These are phyloP conservation scores for Mycena crocata DNA, from an alignment of 768 basidiomycete genomes.

Conservation along the genomic window DNA sequence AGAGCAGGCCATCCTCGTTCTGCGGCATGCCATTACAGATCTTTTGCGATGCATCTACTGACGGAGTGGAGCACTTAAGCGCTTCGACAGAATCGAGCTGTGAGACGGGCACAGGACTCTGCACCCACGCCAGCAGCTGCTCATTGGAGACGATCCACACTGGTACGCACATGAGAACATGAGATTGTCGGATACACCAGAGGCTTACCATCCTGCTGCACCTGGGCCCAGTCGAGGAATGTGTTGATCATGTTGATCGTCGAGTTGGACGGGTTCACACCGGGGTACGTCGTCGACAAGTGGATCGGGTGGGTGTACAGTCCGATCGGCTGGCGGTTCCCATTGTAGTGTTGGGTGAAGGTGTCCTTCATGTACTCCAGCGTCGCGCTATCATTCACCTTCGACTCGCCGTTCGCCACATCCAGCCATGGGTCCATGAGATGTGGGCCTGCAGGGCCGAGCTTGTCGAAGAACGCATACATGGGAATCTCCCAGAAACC, in stretches of 20 bases:
- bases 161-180: slow-evolving; percentile 32
- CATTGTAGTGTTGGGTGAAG: slow-evolving; percentile 79
- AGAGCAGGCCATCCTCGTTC: slow-evolving; percentile 72
- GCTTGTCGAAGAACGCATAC: slow-evolving; percentile 79
- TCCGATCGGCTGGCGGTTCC: slow-evolving; percentile 83
- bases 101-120: slow-evolving; percentile 72
- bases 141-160: slow-evolving; percentile 82
- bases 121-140: slow-evolving; percentile 81
- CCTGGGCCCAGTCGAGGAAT: slow-evolving; percentile 86
- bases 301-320: slow-evolving; percentile 88
- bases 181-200: not conserved
- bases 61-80: slow-evolving; percentile 74
- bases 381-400: slow-evolving; percentile 70
- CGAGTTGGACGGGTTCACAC: slow-evolving; percentile 59
- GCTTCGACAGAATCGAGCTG: slow-evolving; percentile 65
- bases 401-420: slow-evolving; percentile 60
- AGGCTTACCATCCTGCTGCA: slow-evolving; percentile 67
- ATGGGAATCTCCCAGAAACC: slow-evolving; percentile 90
- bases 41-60: slow-evolving; percentile 61
- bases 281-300: slow-evolving; percentile 66
- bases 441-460: slow-evolving; percentile 67
- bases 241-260: slow-evolving; percentile 82
- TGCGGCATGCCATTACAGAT: slow-evolving; percentile 84
- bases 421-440: slow-evolving; percentile 90
- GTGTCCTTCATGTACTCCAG: slow-evolving; percentile 79